Percentiles rank a stretch among this genome's conserved stretches.
Evolutionary conservation across 257 asterid species (phyloP).

Genomic region (Ophiorrhiza pumila): DNA sequence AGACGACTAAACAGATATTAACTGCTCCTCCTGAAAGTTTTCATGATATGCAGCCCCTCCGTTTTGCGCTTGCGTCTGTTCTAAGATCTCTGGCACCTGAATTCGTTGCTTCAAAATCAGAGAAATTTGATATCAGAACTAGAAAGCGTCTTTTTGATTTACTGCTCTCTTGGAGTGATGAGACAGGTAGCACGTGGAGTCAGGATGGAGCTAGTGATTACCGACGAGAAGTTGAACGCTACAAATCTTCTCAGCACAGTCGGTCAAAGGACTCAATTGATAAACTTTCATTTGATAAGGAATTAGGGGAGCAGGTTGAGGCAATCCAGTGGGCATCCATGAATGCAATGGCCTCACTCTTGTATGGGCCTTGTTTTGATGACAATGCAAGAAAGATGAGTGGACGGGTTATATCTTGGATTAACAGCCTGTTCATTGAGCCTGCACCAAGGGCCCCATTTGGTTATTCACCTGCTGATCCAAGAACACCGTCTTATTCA

Average conservation of each 20-base stretch:
- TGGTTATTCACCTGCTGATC: slow-evolving; percentile 98
- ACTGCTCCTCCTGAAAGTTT: slow-evolving; percentile 78
- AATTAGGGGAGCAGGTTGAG: slow-evolving; percentile 91
- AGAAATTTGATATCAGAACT: slow-evolving; percentile 86
- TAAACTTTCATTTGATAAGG: slow-evolving; percentile 92
- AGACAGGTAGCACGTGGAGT: slow-evolving; percentile 84
- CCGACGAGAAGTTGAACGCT: slow-evolving; percentile 99
- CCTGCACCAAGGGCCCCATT: slow-evolving; percentile 97
- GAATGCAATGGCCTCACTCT: slow-evolving; percentile 99
- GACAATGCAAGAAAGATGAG: slow-evolving; percentile 99
- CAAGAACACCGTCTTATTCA: slow-evolving; percentile 92
- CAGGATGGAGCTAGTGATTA: slow-evolving; percentile 93
- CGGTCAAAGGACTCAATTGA: slow-evolving; percentile 95
- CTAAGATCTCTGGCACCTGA: slow-evolving; percentile 96
- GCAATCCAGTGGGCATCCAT: slow-evolving; percentile 99
- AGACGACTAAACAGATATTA: slow-evolving; percentile 71
- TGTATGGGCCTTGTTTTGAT: slow-evolving; percentile 98
- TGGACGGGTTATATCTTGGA: slow-evolving; percentile 98
- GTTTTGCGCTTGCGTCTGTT: slow-evolving; percentile 92
- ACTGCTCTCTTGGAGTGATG: slow-evolving; percentile 93
- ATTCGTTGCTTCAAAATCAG: slow-evolving; percentile 94
- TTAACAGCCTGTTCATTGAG: slow-evolving; percentile 93
- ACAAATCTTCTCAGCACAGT: slow-evolving; percentile 88
- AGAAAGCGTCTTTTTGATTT: slow-evolving; percentile 94
- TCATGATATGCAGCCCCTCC: slow-evolving; percentile 89